Conservation (phyloP, 768 basidiomycete species). For the Rhodosporidiobolus odoratus region DNA sequence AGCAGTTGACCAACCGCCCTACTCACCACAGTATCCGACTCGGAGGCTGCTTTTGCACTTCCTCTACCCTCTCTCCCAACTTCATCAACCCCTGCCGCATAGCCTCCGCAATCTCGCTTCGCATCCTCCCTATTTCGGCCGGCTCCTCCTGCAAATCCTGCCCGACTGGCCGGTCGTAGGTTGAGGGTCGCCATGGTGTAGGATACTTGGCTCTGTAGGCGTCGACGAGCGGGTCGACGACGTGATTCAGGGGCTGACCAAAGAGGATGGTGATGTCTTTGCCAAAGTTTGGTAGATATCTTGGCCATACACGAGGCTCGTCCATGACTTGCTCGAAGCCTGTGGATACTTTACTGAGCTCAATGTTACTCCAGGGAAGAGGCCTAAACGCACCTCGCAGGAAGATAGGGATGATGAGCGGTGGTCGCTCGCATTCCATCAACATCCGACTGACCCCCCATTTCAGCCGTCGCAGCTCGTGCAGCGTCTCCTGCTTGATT, state of each 20-base stretch:
- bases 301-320: conserved; percentile 69
- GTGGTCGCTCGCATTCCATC: conserved; percentile 62
- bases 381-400: conserved; percentile 58
- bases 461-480: conserved; percentile 68
- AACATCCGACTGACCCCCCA: conserved; percentile 89
- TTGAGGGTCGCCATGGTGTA: conserved; percentile 30
- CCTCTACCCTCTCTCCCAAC: conserved; percentile 42
- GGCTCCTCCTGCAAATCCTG: conserved; percentile 45
- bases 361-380: not conserved
- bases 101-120: conserved; percentile 57
- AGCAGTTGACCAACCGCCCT: too few relatives aligned
- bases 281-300: conserved; percentile 61
- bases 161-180: conserved; percentile 40
- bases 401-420: conserved; percentile 88
- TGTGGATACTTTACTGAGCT: conserved; percentile 40
- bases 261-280: conserved; percentile 67
- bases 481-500: conserved; percentile 60
- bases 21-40: conserved; percentile 14
- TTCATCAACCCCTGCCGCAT: conserved; percentile 46
- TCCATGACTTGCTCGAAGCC: conserved; percentile 88
- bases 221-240: conserved; percentile 46
- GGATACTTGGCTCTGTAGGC: conserved; percentile 28
- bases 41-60: conserved; percentile 14
- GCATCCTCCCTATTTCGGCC: conserved; percentile 43
- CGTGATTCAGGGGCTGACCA: conserved; percentile 62